A percentile compares a stretch with the other conserved stretches of the same genome.
Evolutionary conservation across 2,329 filamentous ascomycete genomes (phyloP).

Genomic region (Apiospora malaysiana): DNA sequence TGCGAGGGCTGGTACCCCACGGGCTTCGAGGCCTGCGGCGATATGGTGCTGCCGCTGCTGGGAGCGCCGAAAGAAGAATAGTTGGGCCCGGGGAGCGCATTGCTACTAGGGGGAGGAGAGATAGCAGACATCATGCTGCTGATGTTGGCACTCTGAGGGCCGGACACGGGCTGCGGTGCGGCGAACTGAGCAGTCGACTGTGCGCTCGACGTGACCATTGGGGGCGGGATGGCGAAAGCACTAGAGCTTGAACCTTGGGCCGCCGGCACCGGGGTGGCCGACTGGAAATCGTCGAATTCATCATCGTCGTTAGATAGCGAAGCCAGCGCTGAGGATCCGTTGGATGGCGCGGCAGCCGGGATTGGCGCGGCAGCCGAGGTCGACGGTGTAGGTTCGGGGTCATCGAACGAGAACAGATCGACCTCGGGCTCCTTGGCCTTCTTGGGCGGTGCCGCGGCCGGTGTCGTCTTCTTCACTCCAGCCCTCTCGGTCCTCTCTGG

Average conservation of each 20-base stretch:
- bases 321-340: constrained; percentile 52
- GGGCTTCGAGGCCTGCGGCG: constrained; percentile 56
- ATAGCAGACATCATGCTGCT: constrained; percentile 84
- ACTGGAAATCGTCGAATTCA: constrained; percentile 98
- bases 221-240: constrained; percentile 50
- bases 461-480: constrained; percentile 60
- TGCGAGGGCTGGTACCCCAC: constrained; percentile 75
- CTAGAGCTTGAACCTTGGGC: constrained; percentile 50
- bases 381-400: constrained; percentile 62
- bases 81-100: constrained; percentile 62
- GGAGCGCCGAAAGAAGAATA: constrained; percentile 68
- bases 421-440: constrained; percentile 83
- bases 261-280: constrained; percentile 69
- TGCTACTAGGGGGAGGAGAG: constrained; percentile 71
- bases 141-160: constrained; percentile 78
- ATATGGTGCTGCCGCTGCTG: constrained; percentile 44
- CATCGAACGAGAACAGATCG: constrained; percentile 93
- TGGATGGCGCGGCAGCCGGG: constrained; percentile 50
- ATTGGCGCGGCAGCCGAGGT: constrained; percentile 50
- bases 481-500: constrained; percentile 49
- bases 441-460: constrained; percentile 69
- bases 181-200: constrained; percentile 72
- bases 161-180: constrained; percentile 84
- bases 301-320: constrained; percentile 72
- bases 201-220: constrained; percentile 58